Conservation (phyloP, 257 asterid genomes). For the Capsicum rhomboideum region DNA sequence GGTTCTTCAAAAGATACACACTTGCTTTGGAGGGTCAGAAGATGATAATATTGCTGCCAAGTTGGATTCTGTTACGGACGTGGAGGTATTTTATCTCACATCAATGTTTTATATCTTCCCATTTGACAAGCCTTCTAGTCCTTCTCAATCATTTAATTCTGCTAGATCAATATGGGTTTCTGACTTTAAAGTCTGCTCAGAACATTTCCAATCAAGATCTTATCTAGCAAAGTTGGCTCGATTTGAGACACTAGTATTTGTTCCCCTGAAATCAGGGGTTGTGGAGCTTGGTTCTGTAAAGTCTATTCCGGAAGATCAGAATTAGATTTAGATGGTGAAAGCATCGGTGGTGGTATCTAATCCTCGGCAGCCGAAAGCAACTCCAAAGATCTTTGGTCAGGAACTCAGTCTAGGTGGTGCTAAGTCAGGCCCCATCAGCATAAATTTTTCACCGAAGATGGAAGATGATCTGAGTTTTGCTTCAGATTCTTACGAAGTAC, state of each 20-base stretch:
- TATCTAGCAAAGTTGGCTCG: slow-evolving; percentile 53
- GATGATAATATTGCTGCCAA: slow-evolving; percentile 60
- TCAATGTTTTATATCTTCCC: slow-evolving; percentile 88
- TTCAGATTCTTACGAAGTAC: slow-evolving; percentile 44
- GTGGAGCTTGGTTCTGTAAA: slow-evolving; percentile 75
- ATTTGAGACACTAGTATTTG: slow-evolving; percentile 49
- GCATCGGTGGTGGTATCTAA: slow-evolving; percentile 40
- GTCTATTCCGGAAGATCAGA: slow-evolving; percentile 52
- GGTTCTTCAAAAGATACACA: slow-evolving; percentile 63
- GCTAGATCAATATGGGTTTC: slow-evolving; percentile 78
- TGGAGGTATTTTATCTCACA: slow-evolving; percentile 74
- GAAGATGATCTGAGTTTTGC: slow-evolving; percentile 52
- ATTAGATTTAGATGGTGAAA: slow-evolving; percentile 45
- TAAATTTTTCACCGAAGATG: slow-evolving; percentile 56
- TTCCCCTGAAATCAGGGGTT: slow-evolving; percentile 80
- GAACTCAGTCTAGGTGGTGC: slow-evolving; percentile 69
- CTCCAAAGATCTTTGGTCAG: slow-evolving; percentile 61
- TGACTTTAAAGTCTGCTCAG: slow-evolving; percentile 39
- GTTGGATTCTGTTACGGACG: slow-evolving; percentile 57
- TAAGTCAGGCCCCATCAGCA: slow-evolving; percentile 63
- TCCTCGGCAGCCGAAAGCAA: slow-evolving; percentile 34
- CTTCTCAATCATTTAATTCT: slow-evolving; percentile 91
- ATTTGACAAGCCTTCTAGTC: slow-evolving; percentile 84
- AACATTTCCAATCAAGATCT: slow-evolving; percentile 71
- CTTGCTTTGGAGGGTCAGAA: slow-evolving; percentile 68